phyloP scores from a whole-genome alignment of 306 rosid genomes.

The Dryas drummondii region DNA sequence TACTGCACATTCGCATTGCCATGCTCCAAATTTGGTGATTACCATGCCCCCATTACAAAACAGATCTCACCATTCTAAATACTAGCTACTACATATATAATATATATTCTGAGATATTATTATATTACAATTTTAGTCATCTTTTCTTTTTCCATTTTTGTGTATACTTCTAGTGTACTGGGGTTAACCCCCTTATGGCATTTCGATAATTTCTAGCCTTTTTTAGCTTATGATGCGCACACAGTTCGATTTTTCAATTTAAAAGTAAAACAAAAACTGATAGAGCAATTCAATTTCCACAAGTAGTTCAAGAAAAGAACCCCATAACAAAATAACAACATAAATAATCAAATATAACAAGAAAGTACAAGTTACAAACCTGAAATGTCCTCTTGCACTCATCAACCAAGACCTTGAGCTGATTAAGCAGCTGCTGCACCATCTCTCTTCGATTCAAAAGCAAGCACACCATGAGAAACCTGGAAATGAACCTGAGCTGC shows the following conservation, averaged over 20 bases:
- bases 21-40: neutral
- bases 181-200: neutral
- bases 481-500: constrained; percentile 76
- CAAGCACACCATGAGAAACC: constrained; percentile 83
- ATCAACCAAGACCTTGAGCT: constrained; percentile 67
- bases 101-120: neutral
- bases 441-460: constrained; percentile 68
- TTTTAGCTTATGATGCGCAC: neutral
- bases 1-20: neutral
- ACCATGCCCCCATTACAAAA: neutral
- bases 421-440: constrained; percentile 73
- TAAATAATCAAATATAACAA: neutral
- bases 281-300: constrained; percentile 5
- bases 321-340: neutral
- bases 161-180: neutral
- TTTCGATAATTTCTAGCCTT: neutral
- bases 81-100: neutral
- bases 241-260: neutral
- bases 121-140: neutral
- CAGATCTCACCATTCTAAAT: neutral
- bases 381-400: constrained; percentile 87
- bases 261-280: neutral
- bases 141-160: neutral
- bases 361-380: constrained; percentile 32
- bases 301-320: neutral